These are phyloP conservation scores for Chlamydomonas urium DNA, from an alignment of 139 green algal genomes.

Conservation along the genomic window DNA sequence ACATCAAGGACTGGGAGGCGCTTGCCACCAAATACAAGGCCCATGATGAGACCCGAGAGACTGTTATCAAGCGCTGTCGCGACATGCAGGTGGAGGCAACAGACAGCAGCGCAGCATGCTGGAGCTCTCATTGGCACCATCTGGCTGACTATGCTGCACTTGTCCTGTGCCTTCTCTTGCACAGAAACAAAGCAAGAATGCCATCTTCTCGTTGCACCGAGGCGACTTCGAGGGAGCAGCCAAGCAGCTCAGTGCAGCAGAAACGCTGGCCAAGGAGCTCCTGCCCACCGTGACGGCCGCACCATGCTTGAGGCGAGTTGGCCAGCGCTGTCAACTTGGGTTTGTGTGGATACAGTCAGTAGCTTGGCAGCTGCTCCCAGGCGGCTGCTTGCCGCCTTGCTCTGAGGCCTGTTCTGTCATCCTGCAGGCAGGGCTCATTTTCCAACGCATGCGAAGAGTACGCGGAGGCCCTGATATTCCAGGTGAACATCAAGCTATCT, in stretches of 20 bases:
- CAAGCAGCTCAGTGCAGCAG: not conserved
- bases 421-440: constrained; percentile 9
- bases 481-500: not conserved
- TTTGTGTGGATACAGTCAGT: no score
- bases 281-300: not conserved
- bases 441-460: constrained; percentile 12
- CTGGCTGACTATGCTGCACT: no score
- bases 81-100: constrained; percentile 10
- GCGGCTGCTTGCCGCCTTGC: no score
- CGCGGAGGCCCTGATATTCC: constrained; percentile 2
- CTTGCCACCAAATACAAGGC: constrained; percentile 2
- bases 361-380: no score
- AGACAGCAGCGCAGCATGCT: no score
- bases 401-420: no score
- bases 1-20: no score
- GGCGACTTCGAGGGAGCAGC: not conserved
- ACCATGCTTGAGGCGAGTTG: not conserved
- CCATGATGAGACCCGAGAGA: constrained; percentile 2
- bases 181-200: constrained; percentile 14
- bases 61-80: constrained; percentile 1
- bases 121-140: no score
- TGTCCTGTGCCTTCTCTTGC: no score
- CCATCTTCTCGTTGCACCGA: constrained; percentile 15
- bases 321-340: no score
- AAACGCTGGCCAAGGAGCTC: not conserved